phyloP scores from a whole-genome alignment of 768 basidiomycete genomes.

The Tubosaeta sp. region DNA sequence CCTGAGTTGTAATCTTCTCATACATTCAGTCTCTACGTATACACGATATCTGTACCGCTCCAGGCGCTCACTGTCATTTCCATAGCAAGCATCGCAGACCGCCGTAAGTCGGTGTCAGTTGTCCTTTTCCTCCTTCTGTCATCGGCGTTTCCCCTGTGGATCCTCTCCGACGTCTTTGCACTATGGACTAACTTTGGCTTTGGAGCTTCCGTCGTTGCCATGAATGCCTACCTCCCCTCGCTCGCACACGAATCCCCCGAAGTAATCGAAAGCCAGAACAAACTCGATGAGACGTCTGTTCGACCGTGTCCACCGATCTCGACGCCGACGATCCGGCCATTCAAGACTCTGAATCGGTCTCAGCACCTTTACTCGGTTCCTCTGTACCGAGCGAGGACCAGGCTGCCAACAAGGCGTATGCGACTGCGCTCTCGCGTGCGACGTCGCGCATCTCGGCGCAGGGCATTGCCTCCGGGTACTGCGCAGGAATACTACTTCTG shows the following conservation, averaged over 20 bases:
- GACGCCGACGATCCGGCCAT: too few species aligned
- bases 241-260: slow-evolving; percentile 55
- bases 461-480: slow-evolving; percentile 86
- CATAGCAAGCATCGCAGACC: slow-evolving; percentile 87
- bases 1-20: neutral
- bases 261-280: too few species aligned
- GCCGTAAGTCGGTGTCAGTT: too few species aligned
- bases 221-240: too few species aligned
- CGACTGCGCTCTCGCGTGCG: too few species aligned
- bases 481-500: slow-evolving; percentile 74
- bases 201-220: slow-evolving; percentile 80
- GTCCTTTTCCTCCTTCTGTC: too few species aligned
- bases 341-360: too few species aligned
- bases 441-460: slow-evolving; percentile 42
- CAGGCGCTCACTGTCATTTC: slow-evolving; percentile 97
- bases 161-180: slow-evolving; percentile 54
- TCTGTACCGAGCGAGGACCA: slow-evolving; percentile 6
- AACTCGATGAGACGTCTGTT: too few species aligned
- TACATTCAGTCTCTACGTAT: slow-evolving; percentile 67
- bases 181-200: slow-evolving; percentile 64
- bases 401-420: slow-evolving; percentile 48
- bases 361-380: too few species aligned
- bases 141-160: too few species aligned
- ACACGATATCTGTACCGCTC: slow-evolving; percentile 81
- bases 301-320: too few species aligned